Percentiles rank a stretch among this genome's conserved stretches.
phyloP scores from a whole-genome alignment of 202 grass and related monocot genomes.

The Schoenoplectus tabernaemontani region DNA sequence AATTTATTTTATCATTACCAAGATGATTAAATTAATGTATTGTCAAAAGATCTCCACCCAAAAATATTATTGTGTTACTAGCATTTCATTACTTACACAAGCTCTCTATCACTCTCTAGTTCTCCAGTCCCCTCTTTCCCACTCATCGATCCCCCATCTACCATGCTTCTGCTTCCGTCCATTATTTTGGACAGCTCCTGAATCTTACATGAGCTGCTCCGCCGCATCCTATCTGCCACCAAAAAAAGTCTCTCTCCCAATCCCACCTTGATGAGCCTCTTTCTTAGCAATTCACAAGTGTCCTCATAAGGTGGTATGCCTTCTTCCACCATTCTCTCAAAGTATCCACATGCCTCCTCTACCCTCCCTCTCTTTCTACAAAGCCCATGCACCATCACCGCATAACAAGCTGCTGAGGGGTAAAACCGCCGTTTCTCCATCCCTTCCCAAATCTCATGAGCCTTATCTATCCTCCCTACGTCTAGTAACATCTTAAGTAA shows the following conservation, averaged over 20 bases:
- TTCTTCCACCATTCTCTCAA: slow-evolving; percentile 80
- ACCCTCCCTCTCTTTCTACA: slow-evolving; percentile 68
- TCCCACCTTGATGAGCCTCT: slow-evolving; percentile 51
- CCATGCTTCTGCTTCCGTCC: slow-evolving; percentile 26
- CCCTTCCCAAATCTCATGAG: slow-evolving; percentile 71
- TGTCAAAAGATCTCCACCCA: too few species aligned
- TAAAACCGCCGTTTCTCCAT: slow-evolving; percentile 71
- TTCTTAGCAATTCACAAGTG: slow-evolving; percentile 69
- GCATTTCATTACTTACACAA: neutral
- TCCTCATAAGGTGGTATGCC: slow-evolving; percentile 73
- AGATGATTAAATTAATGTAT: neutral
- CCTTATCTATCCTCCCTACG: slow-evolving; percentile 51
- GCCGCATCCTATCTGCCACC: slow-evolving; percentile 53
- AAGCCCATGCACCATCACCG: slow-evolving; percentile 78
- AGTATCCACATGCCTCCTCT: slow-evolving; percentile 71
- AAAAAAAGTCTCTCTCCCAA: slow-evolving; percentile 45
- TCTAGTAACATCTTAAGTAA: slow-evolving; percentile 67
- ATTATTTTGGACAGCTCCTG: slow-evolving; percentile 55
- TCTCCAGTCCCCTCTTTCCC: neutral
- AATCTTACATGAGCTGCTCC: slow-evolving; percentile 71
- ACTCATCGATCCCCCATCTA: slow-evolving; percentile 28
- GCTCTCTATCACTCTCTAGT: neutral
- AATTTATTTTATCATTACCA: neutral
- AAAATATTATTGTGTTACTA: neutral
- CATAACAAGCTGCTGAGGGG: slow-evolving; percentile 51